Evolutionary conservation across 192 early-diverging fungal species (phyloP).

Genomic region (Lobulomyces angularis): DNA sequence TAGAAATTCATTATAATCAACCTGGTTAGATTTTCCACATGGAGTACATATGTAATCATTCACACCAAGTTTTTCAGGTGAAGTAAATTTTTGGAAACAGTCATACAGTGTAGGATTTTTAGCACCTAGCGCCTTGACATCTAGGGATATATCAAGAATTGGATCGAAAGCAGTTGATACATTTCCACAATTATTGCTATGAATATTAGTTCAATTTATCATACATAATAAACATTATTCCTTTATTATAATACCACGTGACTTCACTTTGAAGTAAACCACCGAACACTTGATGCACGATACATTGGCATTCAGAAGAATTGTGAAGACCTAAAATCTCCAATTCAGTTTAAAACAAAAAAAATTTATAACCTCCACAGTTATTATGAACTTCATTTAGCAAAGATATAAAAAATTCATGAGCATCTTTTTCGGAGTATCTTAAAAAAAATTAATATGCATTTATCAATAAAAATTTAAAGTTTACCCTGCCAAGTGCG

Average conservation of each 20-base stretch:
- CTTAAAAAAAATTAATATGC: not conserved
- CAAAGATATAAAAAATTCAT: constrained; percentile 89
- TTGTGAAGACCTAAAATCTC: constrained; percentile 10
- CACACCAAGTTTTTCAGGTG: constrained; percentile 60
- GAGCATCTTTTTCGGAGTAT: constrained; percentile 32
- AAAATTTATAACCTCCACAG: constrained; percentile 16
- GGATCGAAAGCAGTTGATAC: constrained; percentile 74
- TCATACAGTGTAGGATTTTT: not conserved
- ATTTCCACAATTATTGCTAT: constrained; percentile 60
- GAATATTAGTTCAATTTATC: no score
- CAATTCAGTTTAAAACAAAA: constrained; percentile 6
- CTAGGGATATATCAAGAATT: constrained; percentile 81
- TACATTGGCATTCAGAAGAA: constrained; percentile 56
- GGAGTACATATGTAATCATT: constrained; percentile 57
- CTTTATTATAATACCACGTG: no score
- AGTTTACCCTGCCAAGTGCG: constrained; percentile 78
- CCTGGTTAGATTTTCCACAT: constrained; percentile 36
- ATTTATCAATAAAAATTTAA: constrained; percentile 59
- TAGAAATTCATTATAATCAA: not conserved
- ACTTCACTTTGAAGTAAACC: constrained; percentile 85
- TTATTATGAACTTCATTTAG: constrained; percentile 72
- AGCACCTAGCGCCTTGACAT: constrained; percentile 42
- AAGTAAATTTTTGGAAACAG: constrained; percentile 44
- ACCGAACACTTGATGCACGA: constrained; percentile 81
- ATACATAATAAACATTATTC: no score